These are phyloP conservation scores for Botrytis byssoidea DNA, from an alignment of 2,329 filamentous ascomycete species.

Conservation along the genomic window DNA sequence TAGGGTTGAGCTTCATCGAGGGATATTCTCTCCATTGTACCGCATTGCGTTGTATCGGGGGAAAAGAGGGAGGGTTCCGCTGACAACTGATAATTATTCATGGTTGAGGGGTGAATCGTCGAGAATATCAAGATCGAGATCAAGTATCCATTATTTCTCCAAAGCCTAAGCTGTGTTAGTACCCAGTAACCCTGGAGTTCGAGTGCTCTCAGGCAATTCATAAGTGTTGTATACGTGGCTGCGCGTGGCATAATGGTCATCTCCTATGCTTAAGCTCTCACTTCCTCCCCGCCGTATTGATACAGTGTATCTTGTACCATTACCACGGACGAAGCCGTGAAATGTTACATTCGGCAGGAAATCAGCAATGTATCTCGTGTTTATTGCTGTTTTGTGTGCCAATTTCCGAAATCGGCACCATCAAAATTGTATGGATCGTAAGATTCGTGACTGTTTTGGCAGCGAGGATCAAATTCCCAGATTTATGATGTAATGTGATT, in stretches of 20 bases:
- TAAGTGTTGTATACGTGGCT: constrained; percentile 16
- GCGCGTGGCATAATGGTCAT: constrained; percentile 3
- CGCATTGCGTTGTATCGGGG: background rate
- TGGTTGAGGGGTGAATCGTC: background rate
- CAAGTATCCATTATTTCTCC: background rate
- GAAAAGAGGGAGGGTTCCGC: background rate
- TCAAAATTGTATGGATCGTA: background rate
- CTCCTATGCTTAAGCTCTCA: background rate
- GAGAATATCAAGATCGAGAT: background rate
- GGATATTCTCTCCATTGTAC: background rate
- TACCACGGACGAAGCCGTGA: background rate
- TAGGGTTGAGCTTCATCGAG: background rate
- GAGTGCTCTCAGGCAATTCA: background rate
- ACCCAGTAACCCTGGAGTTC: background rate
- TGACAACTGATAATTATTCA: background rate
- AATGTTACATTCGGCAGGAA: constrained; percentile 5
- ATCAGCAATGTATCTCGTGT: background rate
- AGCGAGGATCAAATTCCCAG: background rate
- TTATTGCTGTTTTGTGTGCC: background rate
- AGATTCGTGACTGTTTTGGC: background rate
- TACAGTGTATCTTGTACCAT: background rate
- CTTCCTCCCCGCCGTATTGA: constrained; percentile 6
- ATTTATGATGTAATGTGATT: background rate
- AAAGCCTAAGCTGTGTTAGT: background rate
- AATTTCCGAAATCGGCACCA: background rate